Evolutionary conservation across 495 filamentous ascomycete species (phyloP).

Genomic region (Terfezia claveryi): DNA sequence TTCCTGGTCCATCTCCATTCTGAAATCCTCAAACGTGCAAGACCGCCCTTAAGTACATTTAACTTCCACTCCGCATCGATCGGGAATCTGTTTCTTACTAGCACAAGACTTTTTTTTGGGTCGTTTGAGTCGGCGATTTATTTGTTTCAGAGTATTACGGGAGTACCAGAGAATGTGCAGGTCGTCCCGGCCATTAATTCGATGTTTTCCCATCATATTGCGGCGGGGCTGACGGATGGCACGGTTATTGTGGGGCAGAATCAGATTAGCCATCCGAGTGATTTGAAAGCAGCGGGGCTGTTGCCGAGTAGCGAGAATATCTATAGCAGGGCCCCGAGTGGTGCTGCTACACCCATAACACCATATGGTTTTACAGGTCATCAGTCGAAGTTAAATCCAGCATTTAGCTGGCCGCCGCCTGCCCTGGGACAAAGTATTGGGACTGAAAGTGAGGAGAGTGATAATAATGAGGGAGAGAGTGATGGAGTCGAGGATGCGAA

Average conservation of each 20-base stretch:
- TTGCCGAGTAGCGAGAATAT: not conserved
- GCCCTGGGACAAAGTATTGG: too few species aligned
- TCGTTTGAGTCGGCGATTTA: conserved; percentile 67
- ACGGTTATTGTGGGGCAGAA: conserved; percentile 78
- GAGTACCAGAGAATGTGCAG: conserved; percentile 46
- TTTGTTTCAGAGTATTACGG: conserved; percentile 58
- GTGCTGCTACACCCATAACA: not conserved
- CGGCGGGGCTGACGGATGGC: conserved; percentile 53
- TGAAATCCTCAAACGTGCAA: conserved; percentile 69
- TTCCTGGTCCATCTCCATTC: conserved; percentile 73
- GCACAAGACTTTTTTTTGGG: conserved; percentile 59
- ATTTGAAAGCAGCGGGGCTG: not conserved
- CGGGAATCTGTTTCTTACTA: conserved; percentile 86
- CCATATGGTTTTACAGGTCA: not conserved
- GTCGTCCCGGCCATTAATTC: conserved; percentile 82
- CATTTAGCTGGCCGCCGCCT: not conserved
- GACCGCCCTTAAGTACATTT: conserved; percentile 49
- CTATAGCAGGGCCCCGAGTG: not conserved
- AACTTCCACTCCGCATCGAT: conserved; percentile 74
- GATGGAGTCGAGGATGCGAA: conserved; percentile 50
- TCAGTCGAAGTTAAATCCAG: not conserved
- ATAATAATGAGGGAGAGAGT: conserved; percentile 5
- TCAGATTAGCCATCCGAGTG: conserved; percentile 65
- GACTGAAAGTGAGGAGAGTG: conserved; percentile 4
- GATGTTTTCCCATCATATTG: conserved; percentile 87